Conservation (phyloP, 768 basidiomycete genomes). For the Amanita inopinata region DNA sequence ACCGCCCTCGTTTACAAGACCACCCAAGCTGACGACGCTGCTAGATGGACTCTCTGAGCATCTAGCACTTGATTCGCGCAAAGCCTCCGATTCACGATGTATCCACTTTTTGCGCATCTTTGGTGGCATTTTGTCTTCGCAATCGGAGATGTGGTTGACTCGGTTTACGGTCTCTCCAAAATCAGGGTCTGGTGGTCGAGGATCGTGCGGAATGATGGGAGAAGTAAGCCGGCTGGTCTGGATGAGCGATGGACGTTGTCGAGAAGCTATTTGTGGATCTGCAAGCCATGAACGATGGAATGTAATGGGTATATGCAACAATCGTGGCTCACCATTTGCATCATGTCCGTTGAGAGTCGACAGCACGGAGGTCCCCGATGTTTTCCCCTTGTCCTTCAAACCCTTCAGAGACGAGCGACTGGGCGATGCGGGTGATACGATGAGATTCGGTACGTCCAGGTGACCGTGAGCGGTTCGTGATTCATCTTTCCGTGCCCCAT, state of each 20-base stretch:
- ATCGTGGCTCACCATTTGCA: background rate
- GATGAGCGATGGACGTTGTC: slow-evolving; percentile 2
- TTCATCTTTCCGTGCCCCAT: too few species aligned
- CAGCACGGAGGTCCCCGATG: background rate
- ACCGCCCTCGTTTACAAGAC: slow-evolving; percentile 1
- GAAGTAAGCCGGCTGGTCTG: background rate
- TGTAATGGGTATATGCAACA: background rate
- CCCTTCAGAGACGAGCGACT: slow-evolving; percentile 7
- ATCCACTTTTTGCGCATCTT: slow-evolving; percentile 52
- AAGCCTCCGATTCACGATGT: slow-evolving; percentile 19
- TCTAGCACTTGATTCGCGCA: slow-evolving; percentile 13
- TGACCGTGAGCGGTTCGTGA: too few species aligned
- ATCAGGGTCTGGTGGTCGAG: slow-evolving; percentile 13
- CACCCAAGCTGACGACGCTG: background rate
- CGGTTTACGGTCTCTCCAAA: slow-evolving; percentile 2
- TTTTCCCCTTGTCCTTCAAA: slow-evolving; percentile 12
- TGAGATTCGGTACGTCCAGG: background rate
- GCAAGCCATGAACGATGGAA: background rate
- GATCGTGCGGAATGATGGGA: slow-evolving; percentile 3
- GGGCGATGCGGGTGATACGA: background rate
- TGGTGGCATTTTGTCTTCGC: slow-evolving; percentile 43
- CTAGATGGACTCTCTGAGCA: slow-evolving; percentile 2
- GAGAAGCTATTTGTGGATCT: background rate
- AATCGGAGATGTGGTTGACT: slow-evolving; percentile 1
- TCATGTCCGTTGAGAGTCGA: background rate